Conservation (phyloP, 805 yeast species). For the Candida germanica region DNA sequence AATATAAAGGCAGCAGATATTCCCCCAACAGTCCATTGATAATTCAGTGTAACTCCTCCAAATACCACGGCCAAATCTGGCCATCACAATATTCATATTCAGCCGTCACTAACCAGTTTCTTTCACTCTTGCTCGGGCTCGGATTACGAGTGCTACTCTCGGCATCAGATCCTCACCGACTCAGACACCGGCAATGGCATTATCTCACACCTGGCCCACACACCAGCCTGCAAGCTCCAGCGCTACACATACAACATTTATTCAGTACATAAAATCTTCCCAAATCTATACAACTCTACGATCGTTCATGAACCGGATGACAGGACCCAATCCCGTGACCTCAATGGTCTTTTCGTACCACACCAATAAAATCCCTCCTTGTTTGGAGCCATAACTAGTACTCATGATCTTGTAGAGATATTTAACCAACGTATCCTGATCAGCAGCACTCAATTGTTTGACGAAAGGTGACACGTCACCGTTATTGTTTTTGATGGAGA, state of each 20-base stretch:
- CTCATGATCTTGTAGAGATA: slow-evolving; percentile 86
- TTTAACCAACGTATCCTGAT: slow-evolving; percentile 77
- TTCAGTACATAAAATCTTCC: not conserved
- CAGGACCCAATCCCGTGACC: slow-evolving; percentile 81
- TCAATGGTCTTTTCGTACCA: slow-evolving; percentile 94
- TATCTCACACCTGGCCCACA: not conserved
- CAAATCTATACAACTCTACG: slow-evolving; percentile 61
- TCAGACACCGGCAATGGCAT: not conserved
- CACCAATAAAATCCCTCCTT: slow-evolving; percentile 78
- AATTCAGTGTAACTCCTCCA: no score
- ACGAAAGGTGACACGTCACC: slow-evolving; percentile 67
- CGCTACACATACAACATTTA: not conserved
- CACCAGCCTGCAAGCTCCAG: not conserved
- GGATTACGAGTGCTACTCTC: no score
- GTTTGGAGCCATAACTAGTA: slow-evolving; percentile 71
- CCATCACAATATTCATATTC: no score
- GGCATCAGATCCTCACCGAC: not conserved
- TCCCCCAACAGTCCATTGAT: no score
- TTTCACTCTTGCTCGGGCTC: no score
- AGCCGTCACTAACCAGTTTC: no score
- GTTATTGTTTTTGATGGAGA: slow-evolving; percentile 50
- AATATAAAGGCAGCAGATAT: no score
- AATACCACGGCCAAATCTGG: no score
- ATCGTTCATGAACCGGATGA: slow-evolving; percentile 82
- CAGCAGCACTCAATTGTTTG: slow-evolving; percentile 53